Conservation (phyloP, 2,329 filamentous ascomycete genomes). For the Myriosclerotinia scirpicola region DNA sequence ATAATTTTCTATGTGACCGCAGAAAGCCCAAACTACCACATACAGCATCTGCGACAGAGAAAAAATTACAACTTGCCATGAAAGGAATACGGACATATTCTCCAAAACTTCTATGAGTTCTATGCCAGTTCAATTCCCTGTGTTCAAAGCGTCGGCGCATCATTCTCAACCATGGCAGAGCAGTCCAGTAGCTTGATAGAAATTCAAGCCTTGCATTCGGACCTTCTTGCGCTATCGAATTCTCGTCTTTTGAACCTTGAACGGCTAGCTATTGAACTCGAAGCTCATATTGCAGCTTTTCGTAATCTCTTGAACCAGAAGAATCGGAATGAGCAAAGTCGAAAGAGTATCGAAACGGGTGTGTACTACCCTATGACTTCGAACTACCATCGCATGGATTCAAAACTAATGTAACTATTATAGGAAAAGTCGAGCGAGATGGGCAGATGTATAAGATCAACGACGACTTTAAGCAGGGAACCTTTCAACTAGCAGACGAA, state of each 20-base stretch:
- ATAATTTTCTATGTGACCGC: slow-evolving; percentile 20
- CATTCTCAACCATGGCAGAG: slow-evolving; percentile 61
- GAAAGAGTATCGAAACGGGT: slow-evolving; percentile 70
- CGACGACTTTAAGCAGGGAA: slow-evolving; percentile 80
- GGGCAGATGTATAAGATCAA: slow-evolving; percentile 79
- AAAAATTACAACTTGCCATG: slow-evolving; percentile 8
- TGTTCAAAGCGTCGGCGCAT: slow-evolving; percentile 31
- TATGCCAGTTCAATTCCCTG: slow-evolving; percentile 8
- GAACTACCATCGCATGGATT: neutral
- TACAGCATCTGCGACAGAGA: slow-evolving; percentile 14
- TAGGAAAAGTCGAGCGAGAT: slow-evolving; percentile 74
- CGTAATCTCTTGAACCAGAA: slow-evolving; percentile 73
- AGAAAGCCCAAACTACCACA: slow-evolving; percentile 7
- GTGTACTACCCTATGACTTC: slow-evolving; percentile 21
- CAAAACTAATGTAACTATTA: slow-evolving; percentile 25
- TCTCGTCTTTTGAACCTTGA: slow-evolving; percentile 69
- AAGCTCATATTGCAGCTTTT: slow-evolving; percentile 65
- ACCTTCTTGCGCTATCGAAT: slow-evolving; percentile 75
- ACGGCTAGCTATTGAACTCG: slow-evolving; percentile 64
- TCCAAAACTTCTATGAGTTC: slow-evolving; percentile 17
- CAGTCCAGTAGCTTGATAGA: slow-evolving; percentile 66
- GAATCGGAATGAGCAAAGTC: slow-evolving; percentile 71
- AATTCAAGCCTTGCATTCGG: slow-evolving; percentile 81
- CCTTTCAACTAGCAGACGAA: slow-evolving; percentile 80
- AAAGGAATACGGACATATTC: neutral